Evolutionary conservation across 2,329 filamentous ascomycete genomes (phyloP), one percentile per base, ranked within the genome.

Genomic region (Ophiognomonia clavigignenti-juglandacearum): DNA sequence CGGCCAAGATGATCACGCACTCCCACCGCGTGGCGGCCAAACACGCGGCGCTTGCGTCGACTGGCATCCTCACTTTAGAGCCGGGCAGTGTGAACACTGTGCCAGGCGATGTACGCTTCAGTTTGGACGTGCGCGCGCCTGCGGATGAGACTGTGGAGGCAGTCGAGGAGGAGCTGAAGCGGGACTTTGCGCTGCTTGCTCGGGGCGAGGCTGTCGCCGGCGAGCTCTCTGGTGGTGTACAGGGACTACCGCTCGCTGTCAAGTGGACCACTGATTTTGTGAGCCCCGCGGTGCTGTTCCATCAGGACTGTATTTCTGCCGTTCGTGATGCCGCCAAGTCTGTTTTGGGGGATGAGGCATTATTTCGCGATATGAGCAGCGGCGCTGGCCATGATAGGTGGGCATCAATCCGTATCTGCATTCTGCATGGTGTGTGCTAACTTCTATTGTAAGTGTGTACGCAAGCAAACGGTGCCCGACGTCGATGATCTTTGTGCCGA

Each of bases 11-110:
- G 69, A 88, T 90, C 51, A 63, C 84, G 0, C 75, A 80, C 46
- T 80, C 78, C 1, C 78, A 86, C 59, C 74, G 76, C 40, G 71
- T 84, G 2, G 86, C 86, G 0, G 72, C 74, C 3, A 68, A 72
- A 18, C 69, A 81, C 52, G 69, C 70, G 1, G 84, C 81, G 11
- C 68, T 89, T 10, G 85, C 82, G 5, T 83, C 78, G 3, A 86
- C 86, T 0, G 86, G 85, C 0, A 86, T 89, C 46, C 62, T 90
- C 24, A 58, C 73, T 11, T 68, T 83, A 7, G 75, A 73, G 39
- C 85, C 85, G 0, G 83, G 84, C 4, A 83, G 77, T 51, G 85
- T 85, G 14, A 89, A 90, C 62, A 90, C 86, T 0, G 82, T 89
- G 0, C 83, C 86, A 0, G 83, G 83, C 1, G 64, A 69, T 24